These are phyloP conservation scores for Posidonia oceanica DNA, from an alignment of 116 monocot species.

Conservation along the genomic window DNA sequence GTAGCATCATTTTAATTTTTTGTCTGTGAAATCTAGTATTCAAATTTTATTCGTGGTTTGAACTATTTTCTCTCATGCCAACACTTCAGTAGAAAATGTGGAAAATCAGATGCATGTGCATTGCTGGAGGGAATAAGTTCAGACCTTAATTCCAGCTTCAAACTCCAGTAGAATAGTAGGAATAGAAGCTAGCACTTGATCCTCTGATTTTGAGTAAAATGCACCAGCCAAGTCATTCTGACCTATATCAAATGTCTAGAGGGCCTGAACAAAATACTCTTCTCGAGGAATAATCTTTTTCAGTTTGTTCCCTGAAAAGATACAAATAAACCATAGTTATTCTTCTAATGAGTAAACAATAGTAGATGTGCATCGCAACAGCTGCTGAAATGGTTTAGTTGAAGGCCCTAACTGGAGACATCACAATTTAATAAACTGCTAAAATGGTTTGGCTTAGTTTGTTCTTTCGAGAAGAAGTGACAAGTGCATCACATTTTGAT, in stretches of 20 bases:
- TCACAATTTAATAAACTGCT: too few relatives aligned
- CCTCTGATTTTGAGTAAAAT: constrained; percentile 69
- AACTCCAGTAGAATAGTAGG: constrained; percentile 70
- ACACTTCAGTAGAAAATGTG: too few relatives aligned
- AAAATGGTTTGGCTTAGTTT: too few relatives aligned
- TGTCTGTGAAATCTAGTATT: too few relatives aligned
- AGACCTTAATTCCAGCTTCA: constrained; percentile 69
- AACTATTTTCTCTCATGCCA: not conserved
- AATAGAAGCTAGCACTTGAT: constrained; percentile 78
- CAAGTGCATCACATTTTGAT: too few relatives aligned
- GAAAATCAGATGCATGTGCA: too few relatives aligned
- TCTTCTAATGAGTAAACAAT: too few relatives aligned
- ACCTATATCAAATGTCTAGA: constrained; percentile 96
- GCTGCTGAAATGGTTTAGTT: not conserved
- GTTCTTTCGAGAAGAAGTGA: too few relatives aligned
- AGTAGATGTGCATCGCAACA: not conserved
- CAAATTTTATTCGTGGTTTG: too few relatives aligned
- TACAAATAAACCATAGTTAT: not conserved
- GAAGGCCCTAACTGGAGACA: not conserved
- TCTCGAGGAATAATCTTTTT: constrained; percentile 58
- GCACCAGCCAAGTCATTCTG: constrained; percentile 91
- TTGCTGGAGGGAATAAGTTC: not conserved
- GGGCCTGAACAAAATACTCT: constrained; percentile 50
- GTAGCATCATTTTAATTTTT: too few relatives aligned
- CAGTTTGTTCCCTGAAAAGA: constrained; percentile 38